A percentile compares a stretch with the other conserved stretches of the same genome.
Conservation (phyloP, 345 rosid genomes). For the Heritiera littoralis region DNA sequence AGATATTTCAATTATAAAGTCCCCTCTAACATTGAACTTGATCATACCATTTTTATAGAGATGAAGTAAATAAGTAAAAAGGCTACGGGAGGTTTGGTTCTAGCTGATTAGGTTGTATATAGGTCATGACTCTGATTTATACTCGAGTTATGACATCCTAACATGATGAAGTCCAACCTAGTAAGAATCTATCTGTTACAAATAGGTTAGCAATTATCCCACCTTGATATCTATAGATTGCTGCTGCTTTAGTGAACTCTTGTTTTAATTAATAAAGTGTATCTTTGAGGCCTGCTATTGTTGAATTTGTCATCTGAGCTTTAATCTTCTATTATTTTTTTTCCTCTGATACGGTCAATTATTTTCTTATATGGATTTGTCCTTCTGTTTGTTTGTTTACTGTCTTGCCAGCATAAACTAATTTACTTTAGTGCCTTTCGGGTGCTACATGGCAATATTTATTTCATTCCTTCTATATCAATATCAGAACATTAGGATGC, state of each 20-base stretch:
- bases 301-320: constrained; percentile 13
- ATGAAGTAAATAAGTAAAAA: constrained; percentile 33
- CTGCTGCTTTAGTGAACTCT: constrained; percentile 20
- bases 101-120: constrained; percentile 38
- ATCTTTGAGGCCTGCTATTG: constrained; percentile 16
- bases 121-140: constrained; percentile 29
- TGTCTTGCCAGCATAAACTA: background rate
- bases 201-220: constrained; percentile 27
- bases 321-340: background rate
- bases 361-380: background rate
- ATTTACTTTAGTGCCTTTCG: background rate
- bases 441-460: background rate
- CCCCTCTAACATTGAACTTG: constrained; percentile 2
- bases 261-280: constrained; percentile 27
- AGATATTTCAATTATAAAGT: background rate
- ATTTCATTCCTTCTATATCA: background rate
- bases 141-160: constrained; percentile 16
- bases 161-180: constrained; percentile 23
- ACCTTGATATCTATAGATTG: constrained; percentile 20
- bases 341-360: background rate
- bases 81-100: constrained; percentile 27
- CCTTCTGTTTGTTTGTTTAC: background rate
- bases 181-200: constrained; percentile 24
- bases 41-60: constrained; percentile 18
- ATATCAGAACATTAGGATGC: background rate